phyloP scores from a whole-genome alignment of 306 rosid species.

The Cicer yamashitae region DNA sequence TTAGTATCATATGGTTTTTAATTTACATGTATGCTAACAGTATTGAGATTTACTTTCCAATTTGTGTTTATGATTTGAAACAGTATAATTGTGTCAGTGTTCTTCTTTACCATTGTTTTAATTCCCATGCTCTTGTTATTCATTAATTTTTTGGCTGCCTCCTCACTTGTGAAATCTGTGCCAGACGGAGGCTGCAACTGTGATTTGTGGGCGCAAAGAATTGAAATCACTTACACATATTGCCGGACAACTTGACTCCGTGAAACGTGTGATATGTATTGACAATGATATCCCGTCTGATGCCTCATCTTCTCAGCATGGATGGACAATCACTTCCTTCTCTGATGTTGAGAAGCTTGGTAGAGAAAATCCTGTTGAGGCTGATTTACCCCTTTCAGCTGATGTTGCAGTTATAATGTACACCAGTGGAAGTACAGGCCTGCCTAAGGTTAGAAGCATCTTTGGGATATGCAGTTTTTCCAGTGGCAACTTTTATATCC shows the following conservation, averaged over 20 bases:
- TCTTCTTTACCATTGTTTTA: background rate
- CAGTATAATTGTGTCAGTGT: slow-evolving; percentile 8
- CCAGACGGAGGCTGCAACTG: slow-evolving; percentile 93
- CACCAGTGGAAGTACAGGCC: slow-evolving; percentile 98
- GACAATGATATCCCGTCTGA: slow-evolving; percentile 69
- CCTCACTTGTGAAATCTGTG: slow-evolving; percentile 37
- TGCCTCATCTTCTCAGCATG: slow-evolving; percentile 54
- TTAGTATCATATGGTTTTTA: slow-evolving; percentile 26
- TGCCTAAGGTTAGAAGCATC: slow-evolving; percentile 83
- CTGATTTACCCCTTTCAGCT: slow-evolving; percentile 81
- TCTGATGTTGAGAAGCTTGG: slow-evolving; percentile 75
- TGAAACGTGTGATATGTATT: slow-evolving; percentile 83
- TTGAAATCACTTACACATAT: slow-evolving; percentile 68
- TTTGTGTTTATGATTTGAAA: slow-evolving; percentile 26
- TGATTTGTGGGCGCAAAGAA: slow-evolving; percentile 90
- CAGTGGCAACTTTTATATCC: slow-evolving; percentile 10
- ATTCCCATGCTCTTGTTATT: slow-evolving; percentile 3
- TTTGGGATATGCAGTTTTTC: slow-evolving; percentile 29
- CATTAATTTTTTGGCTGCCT: background rate
- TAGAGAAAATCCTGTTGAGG: slow-evolving; percentile 61
- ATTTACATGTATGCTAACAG: slow-evolving; percentile 34
- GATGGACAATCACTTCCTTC: slow-evolving; percentile 71
- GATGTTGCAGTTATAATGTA: slow-evolving; percentile 98
- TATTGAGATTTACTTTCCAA: slow-evolving; percentile 1
- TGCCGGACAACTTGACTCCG: slow-evolving; percentile 79